These are phyloP conservation scores for Globisporangium yorkense DNA, from an alignment of 352 stramenopile species.

Conservation along the genomic window DNA sequence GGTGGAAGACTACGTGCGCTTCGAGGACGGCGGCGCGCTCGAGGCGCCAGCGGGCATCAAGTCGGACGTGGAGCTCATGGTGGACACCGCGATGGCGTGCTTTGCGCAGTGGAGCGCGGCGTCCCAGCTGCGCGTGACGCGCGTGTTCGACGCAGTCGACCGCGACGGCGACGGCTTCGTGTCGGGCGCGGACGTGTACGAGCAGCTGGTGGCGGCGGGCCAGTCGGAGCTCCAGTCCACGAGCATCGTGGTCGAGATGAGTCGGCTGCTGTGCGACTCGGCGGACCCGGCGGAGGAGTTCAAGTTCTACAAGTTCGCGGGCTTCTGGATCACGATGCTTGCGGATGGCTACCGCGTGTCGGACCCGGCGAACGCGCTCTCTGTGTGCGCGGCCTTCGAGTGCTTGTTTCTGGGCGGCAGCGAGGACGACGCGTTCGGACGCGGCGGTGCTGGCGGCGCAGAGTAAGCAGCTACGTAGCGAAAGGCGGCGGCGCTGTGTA, in stretches of 20 bases:
- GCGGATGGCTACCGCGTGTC: conserved; percentile 32
- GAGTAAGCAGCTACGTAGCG: not conserved
- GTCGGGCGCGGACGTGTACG: conserved; percentile 33
- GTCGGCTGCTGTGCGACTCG: conserved; percentile 31
- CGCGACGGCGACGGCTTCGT: conserved; percentile 44
- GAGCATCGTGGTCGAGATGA: conserved; percentile 36
- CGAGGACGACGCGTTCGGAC: not conserved
- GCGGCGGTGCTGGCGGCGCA: not conserved
- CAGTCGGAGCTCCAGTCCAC: conserved; percentile 23
- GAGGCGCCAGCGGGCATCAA: conserved; percentile 35
- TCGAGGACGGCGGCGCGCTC: conserved; percentile 16
- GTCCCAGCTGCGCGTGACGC: conserved; percentile 26
- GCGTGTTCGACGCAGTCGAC: conserved; percentile 40
- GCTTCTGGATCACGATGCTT: conserved; percentile 52
- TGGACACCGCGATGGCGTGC: conserved; percentile 37
- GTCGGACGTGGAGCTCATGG: conserved; percentile 47
- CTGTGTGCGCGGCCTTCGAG: conserved; percentile 27
- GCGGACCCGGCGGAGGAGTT: conserved; percentile 47
- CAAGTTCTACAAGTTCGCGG: conserved; percentile 40
- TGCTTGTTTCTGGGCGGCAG: conserved; percentile 29
- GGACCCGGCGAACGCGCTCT: conserved; percentile 33
- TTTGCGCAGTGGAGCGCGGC: conserved; percentile 33
- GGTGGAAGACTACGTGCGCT: conserved; percentile 38
- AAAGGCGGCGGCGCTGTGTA: too few species aligned
- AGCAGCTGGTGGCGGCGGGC: conserved; percentile 30